Evolutionary conservation across 2,329 filamentous ascomycete species (phyloP).

Genomic region (Apiospora arundinis): DNA sequence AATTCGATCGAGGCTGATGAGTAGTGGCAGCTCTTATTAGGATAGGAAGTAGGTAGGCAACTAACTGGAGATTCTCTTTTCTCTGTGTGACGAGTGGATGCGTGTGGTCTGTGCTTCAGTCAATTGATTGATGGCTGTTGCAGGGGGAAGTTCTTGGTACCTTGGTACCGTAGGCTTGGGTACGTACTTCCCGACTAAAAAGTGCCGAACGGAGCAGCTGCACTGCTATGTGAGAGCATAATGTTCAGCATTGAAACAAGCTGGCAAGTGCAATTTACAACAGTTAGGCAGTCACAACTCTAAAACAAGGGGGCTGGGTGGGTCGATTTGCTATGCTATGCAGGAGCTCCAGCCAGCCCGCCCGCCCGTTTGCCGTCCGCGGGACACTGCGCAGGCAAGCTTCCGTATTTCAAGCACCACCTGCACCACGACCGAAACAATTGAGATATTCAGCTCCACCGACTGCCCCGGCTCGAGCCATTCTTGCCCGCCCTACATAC

Average conservation of each 20-base stretch:
- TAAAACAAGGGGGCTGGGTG: constrained; percentile 21
- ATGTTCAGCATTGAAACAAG: not conserved
- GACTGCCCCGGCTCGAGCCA: not conserved
- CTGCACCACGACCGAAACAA: not conserved
- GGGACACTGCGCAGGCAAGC: not conserved
- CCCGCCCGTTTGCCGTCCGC: too few species aligned
- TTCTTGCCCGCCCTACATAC: not conserved
- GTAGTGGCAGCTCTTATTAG: not conserved
- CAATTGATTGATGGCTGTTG: not conserved
- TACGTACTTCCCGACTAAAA: not conserved
- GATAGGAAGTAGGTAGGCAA: not conserved
- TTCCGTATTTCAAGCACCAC: not conserved
- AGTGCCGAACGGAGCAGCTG: not conserved
- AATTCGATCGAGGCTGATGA: constrained; percentile 12
- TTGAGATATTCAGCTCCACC: constrained; percentile 13
- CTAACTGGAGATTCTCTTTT: not conserved
- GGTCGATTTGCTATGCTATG: not conserved
- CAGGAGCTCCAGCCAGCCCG: constrained; percentile 1
- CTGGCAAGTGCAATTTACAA: too few species aligned
- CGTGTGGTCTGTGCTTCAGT: not conserved
- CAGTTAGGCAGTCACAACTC: not conserved
- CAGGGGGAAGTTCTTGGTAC: too few species aligned
- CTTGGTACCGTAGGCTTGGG: not conserved
- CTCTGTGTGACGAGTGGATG: constrained; percentile 4
- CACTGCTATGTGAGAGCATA: too few species aligned